Percentiles rank a stretch among this genome's conserved stretches.
Evolutionary conservation across 768 basidiomycete genomes (phyloP).

Genomic region (Termitomyces heimii): DNA sequence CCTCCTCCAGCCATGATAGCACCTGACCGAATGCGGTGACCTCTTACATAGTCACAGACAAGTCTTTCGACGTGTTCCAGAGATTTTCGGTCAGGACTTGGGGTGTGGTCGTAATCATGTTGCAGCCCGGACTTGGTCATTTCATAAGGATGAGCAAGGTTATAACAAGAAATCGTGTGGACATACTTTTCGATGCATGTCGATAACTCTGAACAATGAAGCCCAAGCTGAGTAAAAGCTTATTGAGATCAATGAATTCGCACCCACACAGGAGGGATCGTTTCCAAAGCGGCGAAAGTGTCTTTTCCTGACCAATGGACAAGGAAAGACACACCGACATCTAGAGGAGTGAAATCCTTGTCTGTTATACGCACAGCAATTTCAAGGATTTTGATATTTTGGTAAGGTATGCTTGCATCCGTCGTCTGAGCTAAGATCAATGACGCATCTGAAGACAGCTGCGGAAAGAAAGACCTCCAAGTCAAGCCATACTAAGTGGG

Average conservation of each 20-base stretch:
- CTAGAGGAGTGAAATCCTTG: conserved; percentile 1
- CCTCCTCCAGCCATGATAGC: conserved; percentile 5
- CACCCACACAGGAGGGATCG: neutral
- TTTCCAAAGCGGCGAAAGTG: neutral
- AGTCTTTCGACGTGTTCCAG: neutral
- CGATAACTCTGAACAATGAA: neutral
- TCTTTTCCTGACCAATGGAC: conserved; percentile 2
- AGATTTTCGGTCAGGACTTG: neutral
- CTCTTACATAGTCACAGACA: neutral
- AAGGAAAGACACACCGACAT: conserved; percentile 2
- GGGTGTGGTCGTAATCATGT: neutral
- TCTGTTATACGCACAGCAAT: conserved; percentile 7
- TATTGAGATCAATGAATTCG: no score
- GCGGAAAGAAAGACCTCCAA: neutral
- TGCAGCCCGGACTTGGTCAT: neutral
- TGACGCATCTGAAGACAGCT: neutral
- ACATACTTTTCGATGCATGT: neutral
- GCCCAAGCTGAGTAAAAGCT: neutral
- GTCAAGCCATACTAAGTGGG: neutral
- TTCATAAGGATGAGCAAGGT: neutral
- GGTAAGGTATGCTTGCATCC: neutral
- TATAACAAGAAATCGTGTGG: neutral
- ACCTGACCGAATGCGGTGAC: neutral
- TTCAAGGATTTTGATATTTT: conserved; percentile 1
- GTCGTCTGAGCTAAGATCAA: neutral